Percentiles rank a stretch among this genome's conserved stretches.
phyloP scores from a whole-genome alignment of 305 asterid genomes.

The Lippia alba region DNA sequence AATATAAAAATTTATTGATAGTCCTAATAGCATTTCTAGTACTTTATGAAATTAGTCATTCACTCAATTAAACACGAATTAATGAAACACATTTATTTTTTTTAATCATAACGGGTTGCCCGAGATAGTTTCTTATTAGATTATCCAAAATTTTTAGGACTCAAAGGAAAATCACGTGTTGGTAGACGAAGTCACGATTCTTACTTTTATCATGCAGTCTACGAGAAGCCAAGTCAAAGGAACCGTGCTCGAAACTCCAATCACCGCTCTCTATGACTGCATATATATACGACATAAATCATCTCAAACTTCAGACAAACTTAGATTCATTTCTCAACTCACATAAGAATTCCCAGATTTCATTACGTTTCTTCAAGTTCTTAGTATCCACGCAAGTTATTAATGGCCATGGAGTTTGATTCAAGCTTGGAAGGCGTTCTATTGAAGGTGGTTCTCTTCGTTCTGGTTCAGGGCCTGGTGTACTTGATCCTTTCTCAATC shows the following conservation, averaged over 20 bases:
- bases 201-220: constrained; percentile 24
- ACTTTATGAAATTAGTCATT: too few species aligned
- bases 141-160: too few species aligned
- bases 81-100: too few species aligned
- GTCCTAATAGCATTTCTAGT: too few species aligned
- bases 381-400: background rate
- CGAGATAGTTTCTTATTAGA: too few species aligned
- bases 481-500: constrained; percentile 67
- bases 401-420: constrained; percentile 35
- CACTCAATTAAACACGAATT: too few species aligned
- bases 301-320: background rate
- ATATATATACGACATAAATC: background rate
- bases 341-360: background rate
- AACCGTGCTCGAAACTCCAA: constrained; percentile 38
- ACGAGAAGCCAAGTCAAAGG: constrained; percentile 39
- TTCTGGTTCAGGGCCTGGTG: constrained; percentile 67
- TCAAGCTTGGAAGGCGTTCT: constrained; percentile 41
- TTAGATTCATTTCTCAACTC: background rate
- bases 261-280: background rate
- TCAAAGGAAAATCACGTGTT: constrained; percentile 16
- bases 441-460: constrained; percentile 64
- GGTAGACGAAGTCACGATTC: constrained; percentile 14
- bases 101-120: too few species aligned
- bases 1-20: too few species aligned
- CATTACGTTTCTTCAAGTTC: background rate